These are phyloP conservation scores for Penicillium odoratum DNA, from an alignment of 495 filamentous ascomycete species.

Conservation along the genomic window DNA sequence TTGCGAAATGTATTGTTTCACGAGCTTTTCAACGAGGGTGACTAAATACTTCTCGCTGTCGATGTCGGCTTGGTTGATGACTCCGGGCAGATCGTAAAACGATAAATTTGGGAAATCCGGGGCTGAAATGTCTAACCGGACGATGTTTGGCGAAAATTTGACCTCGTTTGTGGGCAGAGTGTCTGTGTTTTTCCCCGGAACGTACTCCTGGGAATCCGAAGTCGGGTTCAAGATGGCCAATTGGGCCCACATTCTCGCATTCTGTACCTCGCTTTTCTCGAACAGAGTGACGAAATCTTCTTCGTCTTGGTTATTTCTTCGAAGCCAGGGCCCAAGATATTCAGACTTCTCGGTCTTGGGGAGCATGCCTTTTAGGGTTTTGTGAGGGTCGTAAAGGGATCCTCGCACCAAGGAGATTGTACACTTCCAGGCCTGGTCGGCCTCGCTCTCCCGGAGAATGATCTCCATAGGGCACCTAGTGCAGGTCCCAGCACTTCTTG, in stretches of 20 bases:
- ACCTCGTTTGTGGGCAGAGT: slow-evolving; percentile 39
- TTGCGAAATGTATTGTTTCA: slow-evolving; percentile 63
- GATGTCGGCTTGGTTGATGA: slow-evolving; percentile 65
- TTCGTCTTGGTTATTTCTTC: slow-evolving; percentile 32
- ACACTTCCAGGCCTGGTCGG: slow-evolving; percentile 57
- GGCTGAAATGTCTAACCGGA: slow-evolving; percentile 70
- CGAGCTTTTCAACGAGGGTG: slow-evolving; percentile 64
- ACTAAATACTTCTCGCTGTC: slow-evolving; percentile 65
- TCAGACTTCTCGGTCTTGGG: slow-evolving; percentile 19
- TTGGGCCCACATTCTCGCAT: slow-evolving; percentile 66
- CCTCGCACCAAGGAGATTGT: slow-evolving; percentile 58
- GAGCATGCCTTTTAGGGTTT: slow-evolving; percentile 17
- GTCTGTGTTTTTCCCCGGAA: slow-evolving; percentile 44
- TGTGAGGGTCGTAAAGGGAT: slow-evolving; percentile 49
- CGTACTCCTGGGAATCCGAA: slow-evolving; percentile 41
- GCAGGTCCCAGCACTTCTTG: slow-evolving; percentile 66
- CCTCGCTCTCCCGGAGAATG: slow-evolving; percentile 57
- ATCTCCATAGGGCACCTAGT: slow-evolving; percentile 79
- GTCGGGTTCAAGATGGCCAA: slow-evolving; percentile 67
- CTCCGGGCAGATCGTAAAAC: slow-evolving; percentile 80
- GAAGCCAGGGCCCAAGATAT: slow-evolving; percentile 47
- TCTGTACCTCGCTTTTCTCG: slow-evolving; percentile 53
- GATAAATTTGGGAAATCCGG: slow-evolving; percentile 67
- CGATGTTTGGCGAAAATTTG: slow-evolving; percentile 75
- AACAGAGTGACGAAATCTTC: slow-evolving; percentile 42